Evolutionary conservation across 139 green algal species (phyloP).

Genomic region (Chlamydomonas schloesseri): DNA sequence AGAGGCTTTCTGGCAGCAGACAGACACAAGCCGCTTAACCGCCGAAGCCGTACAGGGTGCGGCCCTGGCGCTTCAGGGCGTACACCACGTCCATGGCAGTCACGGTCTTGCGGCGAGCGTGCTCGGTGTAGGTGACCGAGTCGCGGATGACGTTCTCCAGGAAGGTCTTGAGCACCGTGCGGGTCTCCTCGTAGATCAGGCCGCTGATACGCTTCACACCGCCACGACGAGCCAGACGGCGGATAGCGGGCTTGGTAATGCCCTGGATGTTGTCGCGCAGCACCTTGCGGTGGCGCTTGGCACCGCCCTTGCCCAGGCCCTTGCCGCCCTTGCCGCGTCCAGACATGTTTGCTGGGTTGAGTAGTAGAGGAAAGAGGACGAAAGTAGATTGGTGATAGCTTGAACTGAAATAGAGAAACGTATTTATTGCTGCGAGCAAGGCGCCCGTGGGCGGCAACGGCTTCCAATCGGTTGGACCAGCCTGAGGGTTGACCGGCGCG

Average conservation of each 20-base stretch:
- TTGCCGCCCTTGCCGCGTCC: slow-evolving; percentile 89
- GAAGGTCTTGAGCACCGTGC: slow-evolving; percentile 91
- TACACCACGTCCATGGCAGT: slow-evolving; percentile 97
- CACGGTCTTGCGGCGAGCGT: slow-evolving; percentile 96
- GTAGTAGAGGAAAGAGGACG: too few relatives aligned
- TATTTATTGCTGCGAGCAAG: too few relatives aligned
- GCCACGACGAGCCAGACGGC: slow-evolving; percentile 85
- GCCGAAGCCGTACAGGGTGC: slow-evolving; percentile 48
- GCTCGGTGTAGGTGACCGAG: slow-evolving; percentile 98
- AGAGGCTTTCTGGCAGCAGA: too few relatives aligned
- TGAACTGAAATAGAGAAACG: too few relatives aligned
- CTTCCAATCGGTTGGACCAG: too few relatives aligned
- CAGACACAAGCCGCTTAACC: slow-evolving; percentile 7
- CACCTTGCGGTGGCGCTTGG: slow-evolving; percentile 94
- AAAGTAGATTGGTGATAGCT: too few relatives aligned
- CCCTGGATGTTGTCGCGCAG: slow-evolving; percentile 94
- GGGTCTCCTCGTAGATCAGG: slow-evolving; percentile 93
- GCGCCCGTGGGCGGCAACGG: too few relatives aligned
- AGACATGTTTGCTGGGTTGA: not conserved
- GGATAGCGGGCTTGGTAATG: slow-evolving; percentile 95
- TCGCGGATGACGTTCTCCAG: slow-evolving; percentile 94
- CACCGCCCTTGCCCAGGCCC: slow-evolving; percentile 90
- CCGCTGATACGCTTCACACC: slow-evolving; percentile 88
- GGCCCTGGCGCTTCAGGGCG: slow-evolving; percentile 74
- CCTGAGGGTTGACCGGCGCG: too few relatives aligned